A percentile compares a stretch with the other conserved stretches of the same genome.
phyloP scores from a whole-genome alignment of 345 rosid species.

The Aquilaria sinensis region DNA sequence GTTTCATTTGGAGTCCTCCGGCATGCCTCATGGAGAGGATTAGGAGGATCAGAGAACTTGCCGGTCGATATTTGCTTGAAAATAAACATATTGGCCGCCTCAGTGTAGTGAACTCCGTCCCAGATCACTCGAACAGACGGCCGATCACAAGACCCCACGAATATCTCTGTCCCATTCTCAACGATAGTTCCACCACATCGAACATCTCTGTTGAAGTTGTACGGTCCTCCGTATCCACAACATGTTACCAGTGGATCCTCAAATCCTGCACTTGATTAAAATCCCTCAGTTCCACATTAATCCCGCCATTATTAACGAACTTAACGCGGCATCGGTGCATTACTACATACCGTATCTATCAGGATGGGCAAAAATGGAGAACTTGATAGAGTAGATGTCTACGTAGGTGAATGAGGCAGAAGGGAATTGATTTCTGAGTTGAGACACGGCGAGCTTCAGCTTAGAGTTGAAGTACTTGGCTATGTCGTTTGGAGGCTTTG shows the following conservation, averaged over 20 bases:
- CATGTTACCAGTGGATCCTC: slow-evolving; percentile 22
- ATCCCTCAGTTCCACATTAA: neutral
- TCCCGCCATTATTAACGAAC: neutral
- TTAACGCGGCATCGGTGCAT: neutral
- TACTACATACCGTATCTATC: slow-evolving; percentile 31
- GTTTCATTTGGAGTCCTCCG: neutral
- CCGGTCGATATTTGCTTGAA: slow-evolving; percentile 28
- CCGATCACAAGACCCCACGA: slow-evolving; percentile 23
- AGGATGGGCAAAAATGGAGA: slow-evolving; percentile 31
- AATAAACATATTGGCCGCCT: slow-evolving; percentile 31
- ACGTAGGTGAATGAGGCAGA: slow-evolving; percentile 37
- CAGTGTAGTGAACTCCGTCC: slow-evolving; percentile 37
- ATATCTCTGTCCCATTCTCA: slow-evolving; percentile 16
- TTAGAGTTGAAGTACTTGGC: slow-evolving; percentile 39
- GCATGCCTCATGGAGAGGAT: slow-evolving; percentile 23
- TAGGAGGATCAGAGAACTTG: slow-evolving; percentile 23
- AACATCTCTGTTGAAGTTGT: slow-evolving; percentile 14
- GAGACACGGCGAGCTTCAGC: slow-evolving; percentile 23
- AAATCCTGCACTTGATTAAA: slow-evolving; percentile 21
- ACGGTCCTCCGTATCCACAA: slow-evolving; percentile 31
- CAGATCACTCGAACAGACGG: slow-evolving; percentile 26
- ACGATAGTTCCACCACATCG: slow-evolving; percentile 15
- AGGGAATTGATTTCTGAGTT: slow-evolving; percentile 31
- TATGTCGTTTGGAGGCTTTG: slow-evolving; percentile 35
- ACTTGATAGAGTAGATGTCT: slow-evolving; percentile 49